Base-by-base conservation (phyloP, 345 rosid species). In the Gossypium raimondii region DNA sequence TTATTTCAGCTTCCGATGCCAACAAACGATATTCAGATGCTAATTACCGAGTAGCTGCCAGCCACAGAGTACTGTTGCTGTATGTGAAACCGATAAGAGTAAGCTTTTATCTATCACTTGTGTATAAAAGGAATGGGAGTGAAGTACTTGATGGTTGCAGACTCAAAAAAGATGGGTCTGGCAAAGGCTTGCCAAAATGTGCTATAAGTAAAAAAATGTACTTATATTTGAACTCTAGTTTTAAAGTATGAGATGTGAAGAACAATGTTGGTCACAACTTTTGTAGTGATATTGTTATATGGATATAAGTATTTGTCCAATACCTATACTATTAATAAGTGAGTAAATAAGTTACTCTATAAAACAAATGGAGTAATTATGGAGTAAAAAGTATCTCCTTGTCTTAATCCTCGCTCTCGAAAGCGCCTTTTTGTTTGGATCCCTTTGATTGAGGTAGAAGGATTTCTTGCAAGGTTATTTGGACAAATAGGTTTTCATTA, bases 1-100 rank as follows among this genome's bases (percentile, higher is more conserved):
- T 14, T 45, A 59, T 79, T 77, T 81, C 88, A 88, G 91, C 81
- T 84, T 60, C 86, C 91, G 16, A 29, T 74, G 63, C 74, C 80
- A 7, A 68, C 53, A 0, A 77, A 66, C 17, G 89, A 86, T 51
- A 61, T 83, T 74, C 75, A 81, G 66, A 83, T 84, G 86, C 77
- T 88, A 43, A 55, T 82, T 38, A 83, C 89, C 0, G 87, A 84
- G 78, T 88, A 84, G 62, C 14, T 48, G 14, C 52, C 52, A 11
- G 83, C 70, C 43, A n/a, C 22, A 12, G 20, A 77, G n/a, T 27
- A 11, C 55, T 27, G 41, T 75, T 72, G 56, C 79, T 45, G 20
- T 48, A 67, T 56, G 29, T 24, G 1, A 73, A 63, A 25, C 51
- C 9, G 9, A 17, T 53, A 14, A 48, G 25, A 20, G 13, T 8